Evolutionary conservation across 2,329 filamentous ascomycete genomes (phyloP).

Genomic region (Huntiella moniliformis): DNA sequence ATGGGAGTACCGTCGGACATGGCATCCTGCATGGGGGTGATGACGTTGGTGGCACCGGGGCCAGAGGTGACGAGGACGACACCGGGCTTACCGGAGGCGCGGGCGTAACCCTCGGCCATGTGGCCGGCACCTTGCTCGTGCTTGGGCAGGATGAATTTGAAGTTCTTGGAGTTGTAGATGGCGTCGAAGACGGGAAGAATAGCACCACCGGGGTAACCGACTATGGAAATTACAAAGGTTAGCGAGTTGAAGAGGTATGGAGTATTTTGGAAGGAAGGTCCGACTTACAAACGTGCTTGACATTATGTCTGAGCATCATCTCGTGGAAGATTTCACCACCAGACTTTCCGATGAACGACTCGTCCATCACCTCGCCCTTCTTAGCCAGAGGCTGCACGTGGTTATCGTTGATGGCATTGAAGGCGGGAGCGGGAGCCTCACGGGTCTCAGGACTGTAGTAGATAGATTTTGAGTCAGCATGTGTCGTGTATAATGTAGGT

Average conservation of each 20-base stretch:
- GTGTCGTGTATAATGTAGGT: neutral
- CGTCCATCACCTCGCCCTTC: conserved; percentile 48
- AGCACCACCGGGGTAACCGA: conserved; percentile 83
- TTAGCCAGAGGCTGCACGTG: conserved; percentile 53
- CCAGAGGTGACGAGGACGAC: conserved; percentile 95
- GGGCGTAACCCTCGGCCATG: conserved; percentile 95
- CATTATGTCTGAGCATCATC: conserved; percentile 87
- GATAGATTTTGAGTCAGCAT: neutral
- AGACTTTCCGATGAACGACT: conserved; percentile 84
- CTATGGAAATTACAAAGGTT: conserved; percentile 20
- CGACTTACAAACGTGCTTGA: conserved; percentile 82
- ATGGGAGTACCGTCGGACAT: conserved; percentile 88
- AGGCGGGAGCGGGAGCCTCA: conserved; percentile 43
- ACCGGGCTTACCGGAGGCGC: conserved; percentile 81
- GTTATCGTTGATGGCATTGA: conserved; percentile 31
- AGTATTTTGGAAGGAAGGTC: neutral
- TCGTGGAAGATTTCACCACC: conserved; percentile 97
- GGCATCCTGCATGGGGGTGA: conserved; percentile 92
- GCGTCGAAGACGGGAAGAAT: conserved; percentile 97
- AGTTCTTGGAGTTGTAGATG: conserved; percentile 94
- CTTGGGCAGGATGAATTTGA: conserved; percentile 85
- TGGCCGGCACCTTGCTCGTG: conserved; percentile 97
- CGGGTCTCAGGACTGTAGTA: conserved; percentile 29
- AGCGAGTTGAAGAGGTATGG: neutral
- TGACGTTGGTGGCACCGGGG: conserved; percentile 87